These are phyloP conservation scores for Mallotus nudiflorus DNA, from an alignment of 345 rosid species.

Conservation along the genomic window DNA sequence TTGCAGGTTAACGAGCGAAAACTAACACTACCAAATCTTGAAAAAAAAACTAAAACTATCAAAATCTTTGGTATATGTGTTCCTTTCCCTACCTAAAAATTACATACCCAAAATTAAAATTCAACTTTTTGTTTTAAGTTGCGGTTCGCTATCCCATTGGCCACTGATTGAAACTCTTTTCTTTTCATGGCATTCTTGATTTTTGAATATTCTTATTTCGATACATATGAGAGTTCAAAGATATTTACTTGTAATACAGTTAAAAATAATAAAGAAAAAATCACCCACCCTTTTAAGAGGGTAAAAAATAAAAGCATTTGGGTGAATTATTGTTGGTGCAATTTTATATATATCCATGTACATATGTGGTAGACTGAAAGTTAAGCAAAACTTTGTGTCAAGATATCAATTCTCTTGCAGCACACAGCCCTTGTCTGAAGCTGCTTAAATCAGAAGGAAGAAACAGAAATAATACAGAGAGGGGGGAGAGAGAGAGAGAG, in stretches of 20 bases:
- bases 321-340: not conserved
- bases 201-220: too few relatives aligned
- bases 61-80: not conserved
- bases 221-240: too few relatives aligned
- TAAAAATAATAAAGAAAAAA: not conserved
- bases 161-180: too few relatives aligned
- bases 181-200: too few relatives aligned
- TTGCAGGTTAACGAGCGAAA: slow-evolving; percentile 5
- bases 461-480: too few relatives aligned
- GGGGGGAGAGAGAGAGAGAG: not conserved
- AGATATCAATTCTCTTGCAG: slow-evolving; percentile 21
- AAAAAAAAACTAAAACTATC: not conserved
- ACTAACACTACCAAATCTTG: slow-evolving; percentile 4
- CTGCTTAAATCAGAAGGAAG: slow-evolving; percentile 49
- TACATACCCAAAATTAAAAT: not conserved
- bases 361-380: slow-evolving; percentile 50
- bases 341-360: slow-evolving; percentile 1
- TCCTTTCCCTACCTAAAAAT: slow-evolving; percentile 10
- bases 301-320: not conserved
- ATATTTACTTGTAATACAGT: too few relatives aligned
- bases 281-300: too few relatives aligned
- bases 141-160: too few relatives aligned
- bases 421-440: slow-evolving; percentile 20
- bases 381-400: slow-evolving; percentile 43
- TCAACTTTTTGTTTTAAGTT: too few relatives aligned